Base-by-base conservation (phyloP, 805 yeast genomes). In the Yamadazyma olivae region DNA sequence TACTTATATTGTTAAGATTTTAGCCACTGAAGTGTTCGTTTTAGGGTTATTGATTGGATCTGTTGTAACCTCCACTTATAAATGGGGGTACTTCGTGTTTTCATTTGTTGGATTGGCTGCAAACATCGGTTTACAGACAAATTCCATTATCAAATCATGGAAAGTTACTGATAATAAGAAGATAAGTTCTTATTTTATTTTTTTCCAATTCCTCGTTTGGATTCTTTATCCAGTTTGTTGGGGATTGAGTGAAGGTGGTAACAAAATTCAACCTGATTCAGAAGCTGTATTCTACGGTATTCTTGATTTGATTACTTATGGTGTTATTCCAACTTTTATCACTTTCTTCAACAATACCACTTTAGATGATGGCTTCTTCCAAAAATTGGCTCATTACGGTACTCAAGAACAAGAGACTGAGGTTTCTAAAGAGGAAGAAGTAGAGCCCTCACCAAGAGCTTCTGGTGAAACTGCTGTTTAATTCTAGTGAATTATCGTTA, bases 31-130 rank as follows among this genome's bases (percentile, higher is more conserved):
- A 51, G 65, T 73, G 15, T 72, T 65, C 50, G 76, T 78, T 26
- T 62, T 80, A 34, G 70, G 76, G 28, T 61, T 76, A 27, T 67
- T 80, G 54, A 70, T 80, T 50, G 85, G 83, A 49, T 41, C 74
- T 16, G 60, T 80, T 44, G 73, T 80, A 40, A 44, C 53, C 22
- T 69, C 82, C 6, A 58, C 75, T 29, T 80, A 80, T 59, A 80
- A 76, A 55, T 80, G 84, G 84, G 87, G 86, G 53, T 79, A 75
- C 64, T 80, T 74, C 57, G 69, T 75, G 5, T 75, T 80, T 54
- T 77, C 74, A 19, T 63, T 64, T 27, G 57, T 56, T 40, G 67
- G 70, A 23, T 60, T 67, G 56, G 43, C 74, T 40, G 61, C 64
- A 36, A 65, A 65, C 14, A 54, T 70, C 32, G 52, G 44, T 30